Conservation (phyloP, 2,329 filamentous ascomycete genomes). For the Diatrype stigma region DNA sequence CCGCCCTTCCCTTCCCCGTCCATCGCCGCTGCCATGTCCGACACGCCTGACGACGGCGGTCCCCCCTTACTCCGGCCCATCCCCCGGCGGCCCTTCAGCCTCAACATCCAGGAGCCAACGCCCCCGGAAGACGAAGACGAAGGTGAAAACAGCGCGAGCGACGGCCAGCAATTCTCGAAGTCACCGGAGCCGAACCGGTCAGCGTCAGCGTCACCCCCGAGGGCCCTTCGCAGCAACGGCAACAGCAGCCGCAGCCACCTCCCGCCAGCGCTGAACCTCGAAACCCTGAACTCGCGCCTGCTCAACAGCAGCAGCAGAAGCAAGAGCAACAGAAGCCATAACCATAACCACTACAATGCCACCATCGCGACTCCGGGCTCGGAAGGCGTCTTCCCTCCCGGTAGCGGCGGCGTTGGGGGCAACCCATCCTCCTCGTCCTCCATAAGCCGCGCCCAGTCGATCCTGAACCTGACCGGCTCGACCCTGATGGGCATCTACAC, state of each 20-base stretch:
- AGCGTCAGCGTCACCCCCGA: constrained; percentile 33
- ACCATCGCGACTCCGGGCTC: constrained; percentile 3
- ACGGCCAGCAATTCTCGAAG: constrained; percentile 30
- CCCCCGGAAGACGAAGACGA: constrained; percentile 29
- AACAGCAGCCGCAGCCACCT: neutral
- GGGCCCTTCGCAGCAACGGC: no score
- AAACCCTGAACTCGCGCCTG: constrained; percentile 31
- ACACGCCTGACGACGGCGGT: constrained; percentile 29
- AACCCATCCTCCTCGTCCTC: constrained; percentile 34
- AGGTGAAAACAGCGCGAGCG: no score
- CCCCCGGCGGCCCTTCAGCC: constrained; percentile 67
- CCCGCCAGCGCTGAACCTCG: constrained; percentile 32
- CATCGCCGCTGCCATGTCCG: constrained; percentile 9
- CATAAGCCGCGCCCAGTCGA: constrained; percentile 68
- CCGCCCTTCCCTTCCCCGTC: neutral
- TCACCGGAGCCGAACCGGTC: constrained; percentile 39
- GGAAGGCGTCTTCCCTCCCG: constrained; percentile 26
- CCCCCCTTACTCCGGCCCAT: constrained; percentile 63
- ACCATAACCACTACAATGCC: constrained; percentile 7
- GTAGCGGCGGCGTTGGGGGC: constrained; percentile 1
- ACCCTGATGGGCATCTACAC: constrained; percentile 92
- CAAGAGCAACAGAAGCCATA: constrained; percentile 2
- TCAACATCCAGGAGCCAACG: constrained; percentile 45
- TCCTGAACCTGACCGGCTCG: constrained; percentile 81
- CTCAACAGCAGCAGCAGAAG: constrained; percentile 17